Evolutionary conservation across 768 basidiomycete species (phyloP).

Genomic region (Cystofilobasidium bisporidii): DNA sequence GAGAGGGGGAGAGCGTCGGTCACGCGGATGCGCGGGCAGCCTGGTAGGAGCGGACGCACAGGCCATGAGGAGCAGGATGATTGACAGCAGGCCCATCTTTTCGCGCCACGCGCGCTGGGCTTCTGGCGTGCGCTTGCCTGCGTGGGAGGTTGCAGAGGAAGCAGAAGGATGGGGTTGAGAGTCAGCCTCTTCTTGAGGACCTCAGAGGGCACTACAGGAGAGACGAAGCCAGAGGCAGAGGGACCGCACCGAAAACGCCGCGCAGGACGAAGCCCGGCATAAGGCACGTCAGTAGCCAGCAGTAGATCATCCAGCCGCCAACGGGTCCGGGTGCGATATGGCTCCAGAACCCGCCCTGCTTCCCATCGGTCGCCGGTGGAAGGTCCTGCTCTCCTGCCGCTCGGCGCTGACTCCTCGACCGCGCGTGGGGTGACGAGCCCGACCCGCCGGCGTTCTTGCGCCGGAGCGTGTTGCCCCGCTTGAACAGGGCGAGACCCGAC

Average conservation of each 20-base stretch:
- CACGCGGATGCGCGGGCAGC: not conserved
- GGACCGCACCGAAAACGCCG: conserved; percentile 58
- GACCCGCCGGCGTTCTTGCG: conserved; percentile 54
- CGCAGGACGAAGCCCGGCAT: conserved; percentile 65
- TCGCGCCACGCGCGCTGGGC: conserved; percentile 96
- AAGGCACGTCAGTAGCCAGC: conserved; percentile 69
- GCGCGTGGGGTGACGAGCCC: too few relatives aligned
- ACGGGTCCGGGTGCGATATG: conserved; percentile 78
- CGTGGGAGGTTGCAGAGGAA: too few relatives aligned
- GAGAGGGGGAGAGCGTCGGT: too few relatives aligned
- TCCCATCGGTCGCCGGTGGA: conserved; percentile 46
- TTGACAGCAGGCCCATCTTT: conserved; percentile 82
- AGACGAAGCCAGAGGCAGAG: too few relatives aligned
- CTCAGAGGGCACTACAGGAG: too few relatives aligned
- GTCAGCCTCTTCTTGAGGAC: too few relatives aligned
- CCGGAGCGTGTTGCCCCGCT: conserved; percentile 68
- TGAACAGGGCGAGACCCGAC: conserved; percentile 85
- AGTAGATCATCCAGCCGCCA: conserved; percentile 92
- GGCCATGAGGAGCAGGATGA: conserved; percentile 78
- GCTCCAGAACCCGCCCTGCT: conserved; percentile 47
- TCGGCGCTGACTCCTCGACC: not conserved
- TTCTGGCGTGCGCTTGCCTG: conserved; percentile 81
- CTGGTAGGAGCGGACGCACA: not conserved
- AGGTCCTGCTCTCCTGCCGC: conserved; percentile 34
- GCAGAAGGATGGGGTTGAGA: not conserved